Base-by-base conservation (phyloP, 2,329 filamentous ascomycete species). In the Ascochyta fabae region DNA sequence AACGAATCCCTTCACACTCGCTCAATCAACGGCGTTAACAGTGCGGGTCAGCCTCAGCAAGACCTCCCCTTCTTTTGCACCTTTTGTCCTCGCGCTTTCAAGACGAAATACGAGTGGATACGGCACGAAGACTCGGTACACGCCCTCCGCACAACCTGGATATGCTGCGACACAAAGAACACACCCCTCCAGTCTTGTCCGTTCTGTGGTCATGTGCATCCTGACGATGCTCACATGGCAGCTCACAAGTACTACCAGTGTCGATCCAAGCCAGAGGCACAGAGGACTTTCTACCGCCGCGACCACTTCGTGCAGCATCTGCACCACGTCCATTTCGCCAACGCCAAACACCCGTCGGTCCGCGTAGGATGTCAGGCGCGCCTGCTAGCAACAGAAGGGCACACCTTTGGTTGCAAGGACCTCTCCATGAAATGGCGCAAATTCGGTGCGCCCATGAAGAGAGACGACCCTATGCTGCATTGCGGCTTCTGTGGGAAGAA, bases 31-130 rank as follows among this genome's bases (percentile, higher is more conserved):
- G 70, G 70, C 1, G 59, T 72, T 19, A 68, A 74, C 38, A 70
- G 61, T 34, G 64, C 69, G 24, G 71, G 70, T 13, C 60, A 68
- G 7, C 66, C 66, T 40, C 63, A 69, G 31, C 58, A 70, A 44
- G 67, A 72, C n/a, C 56, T 74, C 3, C 67, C 70, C 6, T 75
- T 73, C 56, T 73, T 69, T 43, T 75, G 72, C 49, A 75, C 72
- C 2, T 75, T 74, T 45, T 75, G 72, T 41, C 69, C 69, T 3
- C 63, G 71, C 33, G 69, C 72, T 3, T 75, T 74, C 61, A 72
- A 71, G 38, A 73, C 70, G 4, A 75, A 74, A 34, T 74, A 74
- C 41, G 70, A 74, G 55, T 75, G 72, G 72, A 62, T 72, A n/a
- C 66, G 72, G 6, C 72, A 75, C 36, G 72, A 74, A 54, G 71